phyloP scores from a whole-genome alignment of 306 rosid genomes.

The Begonia loranthoides region DNA sequence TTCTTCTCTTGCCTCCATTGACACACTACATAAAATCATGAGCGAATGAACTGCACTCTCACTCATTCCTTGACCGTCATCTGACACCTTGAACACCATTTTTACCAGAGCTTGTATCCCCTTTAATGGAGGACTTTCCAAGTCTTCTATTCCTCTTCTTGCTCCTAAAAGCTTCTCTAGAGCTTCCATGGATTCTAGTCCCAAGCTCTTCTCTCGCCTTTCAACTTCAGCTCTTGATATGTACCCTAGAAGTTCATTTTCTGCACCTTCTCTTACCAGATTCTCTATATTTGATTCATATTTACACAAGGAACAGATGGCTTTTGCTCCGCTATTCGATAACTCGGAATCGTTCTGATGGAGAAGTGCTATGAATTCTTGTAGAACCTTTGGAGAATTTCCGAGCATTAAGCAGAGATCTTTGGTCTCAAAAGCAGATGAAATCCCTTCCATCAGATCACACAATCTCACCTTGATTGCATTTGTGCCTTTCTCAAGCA shows the following conservation, averaged over 20 bases:
- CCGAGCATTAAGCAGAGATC: slow-evolving; percentile 34
- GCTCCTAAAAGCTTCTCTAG: slow-evolving; percentile 41
- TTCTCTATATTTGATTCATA: slow-evolving; percentile 24
- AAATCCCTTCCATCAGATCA: slow-evolving; percentile 30
- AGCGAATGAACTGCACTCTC: slow-evolving; percentile 55
- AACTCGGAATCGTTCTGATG: slow-evolving; percentile 21
- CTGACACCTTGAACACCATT: slow-evolving; percentile 59
- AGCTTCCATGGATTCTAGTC: slow-evolving; percentile 30
- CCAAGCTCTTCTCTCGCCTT: slow-evolving; percentile 22
- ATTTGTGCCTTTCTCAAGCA: slow-evolving; percentile 33
- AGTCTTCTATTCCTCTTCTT: slow-evolving; percentile 36
- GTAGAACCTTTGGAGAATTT: slow-evolving; percentile 21
- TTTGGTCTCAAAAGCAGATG: slow-evolving; percentile 29
- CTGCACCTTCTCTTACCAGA: slow-evolving; percentile 35
- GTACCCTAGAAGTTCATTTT: slow-evolving; percentile 40
- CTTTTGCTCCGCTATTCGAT: slow-evolving; percentile 47
- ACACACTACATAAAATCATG: slow-evolving; percentile 31
- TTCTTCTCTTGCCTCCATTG: slow-evolving; percentile 39
- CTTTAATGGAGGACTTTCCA: slow-evolving; percentile 15
- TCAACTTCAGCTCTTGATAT: slow-evolving; percentile 22
- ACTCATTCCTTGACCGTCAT: slow-evolving; percentile 36
- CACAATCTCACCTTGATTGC: slow-evolving; percentile 37
- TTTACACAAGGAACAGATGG: slow-evolving; percentile 35
- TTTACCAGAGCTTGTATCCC: slow-evolving; percentile 37
- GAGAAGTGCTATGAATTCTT: slow-evolving; percentile 21